These are phyloP conservation scores for Spathaspora girioi DNA, from an alignment of 805 yeast genomes.

Conservation along the genomic window DNA sequence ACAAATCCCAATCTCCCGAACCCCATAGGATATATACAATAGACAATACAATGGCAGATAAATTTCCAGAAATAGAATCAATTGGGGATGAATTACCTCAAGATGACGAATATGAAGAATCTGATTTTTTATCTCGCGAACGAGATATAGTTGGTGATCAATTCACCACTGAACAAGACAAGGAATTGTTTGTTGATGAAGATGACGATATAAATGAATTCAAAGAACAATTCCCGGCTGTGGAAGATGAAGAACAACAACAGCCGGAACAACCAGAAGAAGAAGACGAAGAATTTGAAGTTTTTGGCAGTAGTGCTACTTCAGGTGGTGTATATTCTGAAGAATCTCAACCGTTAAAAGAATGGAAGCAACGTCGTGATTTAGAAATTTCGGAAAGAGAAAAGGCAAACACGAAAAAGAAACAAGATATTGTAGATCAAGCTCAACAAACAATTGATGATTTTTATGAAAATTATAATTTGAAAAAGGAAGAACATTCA, in stretches of 20 bases:
- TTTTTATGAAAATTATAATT: slow-evolving; percentile 86
- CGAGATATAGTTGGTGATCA: slow-evolving; percentile 67
- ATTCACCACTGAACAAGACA: slow-evolving; percentile 63
- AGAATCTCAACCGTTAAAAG: slow-evolving; percentile 51
- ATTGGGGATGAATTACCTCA: slow-evolving; percentile 23
- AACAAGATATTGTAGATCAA: slow-evolving; percentile 62
- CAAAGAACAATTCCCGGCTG: slow-evolving; percentile 63
- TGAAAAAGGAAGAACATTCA: slow-evolving; percentile 69
- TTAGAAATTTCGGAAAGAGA: slow-evolving; percentile 80
- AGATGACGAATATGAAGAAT: slow-evolving; percentile 32
- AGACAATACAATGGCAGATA: slow-evolving; percentile 56
- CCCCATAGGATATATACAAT: background rate
- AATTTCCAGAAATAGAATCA: slow-evolving; percentile 68
- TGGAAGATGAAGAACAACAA: slow-evolving; percentile 16
- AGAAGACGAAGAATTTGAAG: slow-evolving; percentile 43
- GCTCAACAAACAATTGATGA: slow-evolving; percentile 86
- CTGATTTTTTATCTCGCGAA: slow-evolving; percentile 67
- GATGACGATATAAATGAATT: slow-evolving; percentile 53
- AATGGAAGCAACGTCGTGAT: slow-evolving; percentile 81
- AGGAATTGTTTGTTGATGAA: slow-evolving; percentile 39
- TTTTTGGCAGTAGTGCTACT: slow-evolving; percentile 15
- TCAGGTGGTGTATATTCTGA: slow-evolving; percentile 17
- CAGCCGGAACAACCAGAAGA: slow-evolving; percentile 13
- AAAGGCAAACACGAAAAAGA: slow-evolving; percentile 58
- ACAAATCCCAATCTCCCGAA: too few relatives aligned